phyloP scores from a whole-genome alignment of 2,329 filamentous ascomycete genomes.

The Bimuria novae-zelandiae region DNA sequence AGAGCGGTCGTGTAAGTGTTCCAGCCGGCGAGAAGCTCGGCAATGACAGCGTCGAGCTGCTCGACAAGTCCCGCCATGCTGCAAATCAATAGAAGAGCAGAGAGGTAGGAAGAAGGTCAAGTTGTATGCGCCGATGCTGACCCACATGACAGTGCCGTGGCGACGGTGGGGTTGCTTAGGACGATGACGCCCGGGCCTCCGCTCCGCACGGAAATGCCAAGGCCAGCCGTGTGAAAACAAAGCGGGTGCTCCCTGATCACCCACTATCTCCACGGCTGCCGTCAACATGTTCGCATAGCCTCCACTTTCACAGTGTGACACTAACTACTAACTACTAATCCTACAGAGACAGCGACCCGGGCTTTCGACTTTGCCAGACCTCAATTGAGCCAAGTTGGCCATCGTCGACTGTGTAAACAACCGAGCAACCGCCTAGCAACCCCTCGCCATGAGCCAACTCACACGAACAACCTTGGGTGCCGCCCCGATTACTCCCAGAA shows the following conservation, averaged over 20 bases:
- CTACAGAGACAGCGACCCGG: slow-evolving; percentile 21
- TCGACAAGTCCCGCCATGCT: slow-evolving; percentile 58
- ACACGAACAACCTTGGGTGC: slow-evolving; percentile 16
- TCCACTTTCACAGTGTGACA: background rate
- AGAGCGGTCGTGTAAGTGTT: slow-evolving; percentile 78
- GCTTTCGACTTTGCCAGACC: background rate
- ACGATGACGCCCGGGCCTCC: slow-evolving; percentile 1
- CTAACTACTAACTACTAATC: slow-evolving; percentile 30
- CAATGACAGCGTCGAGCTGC: slow-evolving; percentile 72
- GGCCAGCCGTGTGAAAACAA: slow-evolving; percentile 13
- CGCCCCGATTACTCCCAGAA: slow-evolving; percentile 23
- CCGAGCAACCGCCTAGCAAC: slow-evolving; percentile 7
- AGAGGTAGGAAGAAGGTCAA: background rate
- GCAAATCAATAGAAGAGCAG: slow-evolving; percentile 5
- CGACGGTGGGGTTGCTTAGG: slow-evolving; percentile 1
- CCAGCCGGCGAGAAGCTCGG: slow-evolving; percentile 76
- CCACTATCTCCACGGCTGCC: slow-evolving; percentile 15
- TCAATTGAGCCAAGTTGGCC: background rate
- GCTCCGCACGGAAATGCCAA: background rate
- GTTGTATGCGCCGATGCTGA: slow-evolving; percentile 5
- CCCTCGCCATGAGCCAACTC: slow-evolving; percentile 23
- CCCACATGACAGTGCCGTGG: background rate
- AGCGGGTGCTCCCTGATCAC: slow-evolving; percentile 1
- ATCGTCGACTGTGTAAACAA: slow-evolving; percentile 12
- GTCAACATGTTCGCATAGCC: slow-evolving; percentile 11